phyloP scores from a whole-genome alignment of 306 rosid genomes.

The Vicia villosa region DNA sequence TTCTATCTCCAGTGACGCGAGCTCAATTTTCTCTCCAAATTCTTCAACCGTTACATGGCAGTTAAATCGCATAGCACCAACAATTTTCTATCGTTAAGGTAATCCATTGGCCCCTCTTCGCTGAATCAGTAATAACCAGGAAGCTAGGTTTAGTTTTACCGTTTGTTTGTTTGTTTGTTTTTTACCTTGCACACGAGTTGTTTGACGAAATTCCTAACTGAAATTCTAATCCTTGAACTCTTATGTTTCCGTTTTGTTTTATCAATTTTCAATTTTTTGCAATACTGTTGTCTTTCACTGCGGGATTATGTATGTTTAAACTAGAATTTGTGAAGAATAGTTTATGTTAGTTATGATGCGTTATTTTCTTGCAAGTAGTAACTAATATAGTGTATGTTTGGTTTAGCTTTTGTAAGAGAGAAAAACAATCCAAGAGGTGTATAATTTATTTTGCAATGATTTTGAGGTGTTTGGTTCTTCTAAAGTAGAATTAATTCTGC shows the following conservation, averaged over 20 bases:
- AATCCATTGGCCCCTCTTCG: conserved; percentile 26
- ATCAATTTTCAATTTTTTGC: background rate
- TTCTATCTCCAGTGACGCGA: background rate
- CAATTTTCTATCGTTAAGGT: conserved; percentile 69
- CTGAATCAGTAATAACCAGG: background rate
- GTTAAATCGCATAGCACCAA: conserved; percentile 53
- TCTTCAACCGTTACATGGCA: conserved; percentile 54
- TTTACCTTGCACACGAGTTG: background rate
- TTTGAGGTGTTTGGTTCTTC: no score
- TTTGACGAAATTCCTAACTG: background rate
- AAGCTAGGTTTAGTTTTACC: conserved; percentile 37
- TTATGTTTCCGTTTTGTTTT: conserved; percentile 5
- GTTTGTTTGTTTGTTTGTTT: background rate
- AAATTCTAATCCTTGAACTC: background rate
- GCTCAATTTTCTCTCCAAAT: conserved; percentile 14
- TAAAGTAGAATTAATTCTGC: no score
- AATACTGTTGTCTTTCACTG: background rate
- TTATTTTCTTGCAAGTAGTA: conserved; percentile 7
- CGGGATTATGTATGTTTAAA: background rate
- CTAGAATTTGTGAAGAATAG: background rate
- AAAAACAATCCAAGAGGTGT: no score
- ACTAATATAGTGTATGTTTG: no score
- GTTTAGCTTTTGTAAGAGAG: no score
- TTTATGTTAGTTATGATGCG: background rate
- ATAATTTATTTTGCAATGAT: no score